Conservation (phyloP, 2,329 filamentous ascomycete genomes). For the Byssothecium circinans region DNA sequence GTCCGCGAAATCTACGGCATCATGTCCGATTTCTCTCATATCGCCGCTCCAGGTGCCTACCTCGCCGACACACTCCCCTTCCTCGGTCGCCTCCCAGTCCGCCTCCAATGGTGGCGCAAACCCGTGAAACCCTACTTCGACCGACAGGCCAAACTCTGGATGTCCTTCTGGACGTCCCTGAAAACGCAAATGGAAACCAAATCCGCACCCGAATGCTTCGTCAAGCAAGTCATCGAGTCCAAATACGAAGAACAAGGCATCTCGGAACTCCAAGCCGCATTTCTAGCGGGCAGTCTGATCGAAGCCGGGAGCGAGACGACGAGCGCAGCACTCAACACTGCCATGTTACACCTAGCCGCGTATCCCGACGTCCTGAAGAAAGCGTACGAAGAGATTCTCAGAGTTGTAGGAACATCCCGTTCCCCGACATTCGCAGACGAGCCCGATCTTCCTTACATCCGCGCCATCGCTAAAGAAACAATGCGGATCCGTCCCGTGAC, state of each 20-base stretch:
- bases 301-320: conserved; percentile 48
- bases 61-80: conserved; percentile 37
- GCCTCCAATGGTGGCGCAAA: conserved; percentile 37
- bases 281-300: conserved; percentile 39
- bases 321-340: conserved; percentile 39
- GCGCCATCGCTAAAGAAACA: conserved; percentile 47
- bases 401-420: conserved; percentile 16
- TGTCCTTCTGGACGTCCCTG: conserved; percentile 32
- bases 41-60: conserved; percentile 32
- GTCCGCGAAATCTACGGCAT: conserved; percentile 36
- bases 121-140: conserved; percentile 30
- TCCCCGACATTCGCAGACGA: conserved; percentile 49
- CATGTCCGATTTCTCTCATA: conserved; percentile 39
- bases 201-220: conserved; percentile 40
- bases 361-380: conserved; percentile 19
- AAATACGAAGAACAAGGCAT: conserved; percentile 44
- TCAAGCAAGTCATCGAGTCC: conserved; percentile 37
- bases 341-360: conserved; percentile 34
- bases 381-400: conserved; percentile 27
- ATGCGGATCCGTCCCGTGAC: conserved; percentile 45
- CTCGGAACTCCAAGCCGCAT: conserved; percentile 39
- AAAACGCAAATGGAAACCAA: conserved; percentile 35
- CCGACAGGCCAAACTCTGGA: conserved; percentile 39
- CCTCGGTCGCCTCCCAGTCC: conserved; percentile 27
- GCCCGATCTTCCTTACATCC: conserved; percentile 43